Evolutionary conservation across 306 rosid genomes (phyloP).

Genomic region (Citrullus colocynthis): DNA sequence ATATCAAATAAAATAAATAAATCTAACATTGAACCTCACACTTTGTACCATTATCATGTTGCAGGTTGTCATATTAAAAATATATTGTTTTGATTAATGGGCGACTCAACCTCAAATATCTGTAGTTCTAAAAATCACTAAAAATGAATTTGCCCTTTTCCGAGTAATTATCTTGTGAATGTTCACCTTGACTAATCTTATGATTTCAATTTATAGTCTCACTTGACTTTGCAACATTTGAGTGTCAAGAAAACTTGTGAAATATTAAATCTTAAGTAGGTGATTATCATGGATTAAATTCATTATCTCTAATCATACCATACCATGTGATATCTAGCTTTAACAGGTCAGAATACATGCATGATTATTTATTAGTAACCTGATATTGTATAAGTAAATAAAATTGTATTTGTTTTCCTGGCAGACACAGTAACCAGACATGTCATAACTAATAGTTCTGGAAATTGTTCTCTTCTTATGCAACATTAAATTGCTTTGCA

Average conservation of each 20-base stretch:
- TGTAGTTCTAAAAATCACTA: not conserved
- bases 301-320: not conserved
- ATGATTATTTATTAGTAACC: not conserved
- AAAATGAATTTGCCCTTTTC: not conserved
- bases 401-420: not conserved
- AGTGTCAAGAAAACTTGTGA: too few species aligned
- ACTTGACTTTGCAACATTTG: not conserved
- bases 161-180: not conserved
- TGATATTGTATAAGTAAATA: not conserved
- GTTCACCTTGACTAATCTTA: not conserved
- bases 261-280: not conserved
- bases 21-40: not conserved
- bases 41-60: not conserved
- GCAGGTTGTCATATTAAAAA: not conserved
- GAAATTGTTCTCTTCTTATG: constrained; percentile 12
- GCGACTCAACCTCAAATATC: not conserved
- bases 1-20: not conserved
- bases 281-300: not conserved
- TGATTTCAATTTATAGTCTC: too few species aligned
- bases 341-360: not conserved
- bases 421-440: not conserved
- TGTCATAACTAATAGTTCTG: not conserved
- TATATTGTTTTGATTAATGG: not conserved
- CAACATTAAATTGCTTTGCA: constrained; percentile 23
- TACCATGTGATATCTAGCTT: not conserved